A percentile compares a stretch with the other conserved stretches of the same genome.
Evolutionary conservation across 495 filamentous ascomycete species (phyloP).

Genomic region (Aspergillus diversus): DNA sequence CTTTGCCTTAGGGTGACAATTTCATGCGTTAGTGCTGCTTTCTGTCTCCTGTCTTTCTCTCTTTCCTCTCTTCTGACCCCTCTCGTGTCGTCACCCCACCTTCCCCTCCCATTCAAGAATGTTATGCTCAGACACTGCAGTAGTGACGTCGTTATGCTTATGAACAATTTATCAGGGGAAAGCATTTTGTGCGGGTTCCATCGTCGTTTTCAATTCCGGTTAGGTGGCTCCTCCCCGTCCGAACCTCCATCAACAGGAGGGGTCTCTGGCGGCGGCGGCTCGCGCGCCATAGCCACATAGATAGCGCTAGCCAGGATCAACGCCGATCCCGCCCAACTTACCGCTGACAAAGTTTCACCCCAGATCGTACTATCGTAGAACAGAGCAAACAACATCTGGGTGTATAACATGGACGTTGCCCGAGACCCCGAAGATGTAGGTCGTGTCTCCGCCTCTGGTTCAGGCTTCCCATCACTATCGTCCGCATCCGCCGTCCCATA

Average conservation of each 20-base stretch:
- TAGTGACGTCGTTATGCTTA: constrained; percentile 16
- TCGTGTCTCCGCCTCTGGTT: constrained; percentile 21
- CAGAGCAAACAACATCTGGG: constrained; percentile 89
- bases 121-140: neutral
- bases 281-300: constrained; percentile 67
- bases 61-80: neutral
- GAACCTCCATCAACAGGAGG: too few species aligned
- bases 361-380: constrained; percentile 80
- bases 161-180: neutral
- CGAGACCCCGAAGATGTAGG: constrained; percentile 53
- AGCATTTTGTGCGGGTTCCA: too few species aligned
- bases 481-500: constrained; percentile 16
- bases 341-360: constrained; percentile 65
- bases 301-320: constrained; percentile 82
- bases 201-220: too few species aligned
- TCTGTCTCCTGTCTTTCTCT: too few species aligned
- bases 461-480: constrained; percentile 3
- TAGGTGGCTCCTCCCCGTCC: too few species aligned
- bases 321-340: constrained; percentile 72
- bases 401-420: constrained; percentile 89
- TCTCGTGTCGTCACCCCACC: neutral
- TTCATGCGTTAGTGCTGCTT: neutral
- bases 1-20: neutral
- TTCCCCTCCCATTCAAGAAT: constrained; percentile 3
- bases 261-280: constrained; percentile 26